Percentiles rank a stretch among this genome's conserved stretches.
Evolutionary conservation across 805 yeast species (phyloP).

Genomic region (Candida manassasensis): DNA sequence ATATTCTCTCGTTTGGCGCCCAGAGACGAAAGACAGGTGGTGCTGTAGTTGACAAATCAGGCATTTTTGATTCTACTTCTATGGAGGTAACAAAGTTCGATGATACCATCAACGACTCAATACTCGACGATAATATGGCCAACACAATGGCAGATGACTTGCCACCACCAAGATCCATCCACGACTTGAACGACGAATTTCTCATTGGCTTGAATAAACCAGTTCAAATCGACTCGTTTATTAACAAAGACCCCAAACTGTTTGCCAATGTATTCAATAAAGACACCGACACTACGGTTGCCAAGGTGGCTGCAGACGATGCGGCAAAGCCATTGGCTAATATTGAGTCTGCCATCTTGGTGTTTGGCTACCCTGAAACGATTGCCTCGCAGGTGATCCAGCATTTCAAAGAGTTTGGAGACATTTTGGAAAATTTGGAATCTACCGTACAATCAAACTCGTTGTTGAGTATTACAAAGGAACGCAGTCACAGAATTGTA

Average conservation of each 20-base stretch:
- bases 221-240: constrained; percentile 34
- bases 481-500: constrained; percentile 16
- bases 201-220: constrained; percentile 33
- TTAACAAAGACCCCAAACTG: constrained; percentile 42
- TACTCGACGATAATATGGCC: constrained; percentile 24
- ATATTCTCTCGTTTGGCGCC: constrained; percentile 33
- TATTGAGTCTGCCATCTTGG: constrained; percentile 64
- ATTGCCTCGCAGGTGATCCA: constrained; percentile 62
- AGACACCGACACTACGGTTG: constrained; percentile 3
- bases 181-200: constrained; percentile 44
- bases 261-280: constrained; percentile 43
- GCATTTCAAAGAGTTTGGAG: constrained; percentile 77
- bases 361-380: constrained; percentile 85
- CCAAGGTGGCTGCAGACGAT: constrained; percentile 6
- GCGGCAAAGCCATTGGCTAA: constrained; percentile 20
- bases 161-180: constrained; percentile 49
- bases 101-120: constrained; percentile 27
- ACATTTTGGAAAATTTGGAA: constrained; percentile 70
- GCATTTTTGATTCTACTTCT: constrained; percentile 7
- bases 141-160: constrained; percentile 31
- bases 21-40: constrained; percentile 7
- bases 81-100: constrained; percentile 20
- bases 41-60: constrained; percentile 8
- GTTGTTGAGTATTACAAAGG: constrained; percentile 7
- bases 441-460: constrained; percentile 14